Conservation (phyloP, 2,329 filamentous ascomycete genomes). For the Dactylellina drechsleri region DNA sequence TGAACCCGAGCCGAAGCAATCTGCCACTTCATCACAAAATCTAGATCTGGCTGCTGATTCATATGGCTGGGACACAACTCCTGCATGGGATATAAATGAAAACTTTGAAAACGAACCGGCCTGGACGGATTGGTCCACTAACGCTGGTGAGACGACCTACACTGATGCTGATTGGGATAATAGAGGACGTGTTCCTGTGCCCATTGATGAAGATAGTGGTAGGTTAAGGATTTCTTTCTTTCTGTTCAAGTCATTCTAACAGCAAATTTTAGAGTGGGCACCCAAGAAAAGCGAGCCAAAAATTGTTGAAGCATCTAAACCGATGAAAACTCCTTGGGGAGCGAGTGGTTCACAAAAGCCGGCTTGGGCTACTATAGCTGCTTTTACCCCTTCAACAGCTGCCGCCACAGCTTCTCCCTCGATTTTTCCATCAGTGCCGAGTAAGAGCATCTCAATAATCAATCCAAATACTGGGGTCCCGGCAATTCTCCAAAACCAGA, state of each 20-base stretch:
- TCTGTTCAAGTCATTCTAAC: background rate
- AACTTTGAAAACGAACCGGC: background rate
- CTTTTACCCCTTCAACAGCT: background rate
- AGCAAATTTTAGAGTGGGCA: conserved; percentile 30
- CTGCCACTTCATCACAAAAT: background rate
- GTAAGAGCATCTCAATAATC: conserved; percentile 1
- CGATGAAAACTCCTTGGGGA: background rate
- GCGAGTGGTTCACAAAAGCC: background rate
- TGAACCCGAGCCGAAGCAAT: background rate
- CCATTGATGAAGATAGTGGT: conserved; percentile 25
- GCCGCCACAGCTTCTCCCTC: background rate
- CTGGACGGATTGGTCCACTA: conserved; percentile 43
- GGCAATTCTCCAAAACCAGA: background rate
- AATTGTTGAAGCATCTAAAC: conserved; percentile 1
- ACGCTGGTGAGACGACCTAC: background rate
- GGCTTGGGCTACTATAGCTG: conserved; percentile 7
- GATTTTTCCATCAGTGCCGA: background rate
- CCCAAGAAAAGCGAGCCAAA: conserved; percentile 9
- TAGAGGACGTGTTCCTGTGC: conserved; percentile 29
- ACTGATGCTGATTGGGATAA: conserved; percentile 25
- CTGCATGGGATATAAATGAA: background rate
- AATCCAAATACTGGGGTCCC: conserved; percentile 3
- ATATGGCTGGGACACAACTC: background rate
- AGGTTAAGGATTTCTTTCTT: background rate
- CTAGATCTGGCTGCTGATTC: conserved; percentile 4